phyloP scores from a whole-genome alignment of 805 yeast genomes.

The Saturnispora kantuleensis region DNA sequence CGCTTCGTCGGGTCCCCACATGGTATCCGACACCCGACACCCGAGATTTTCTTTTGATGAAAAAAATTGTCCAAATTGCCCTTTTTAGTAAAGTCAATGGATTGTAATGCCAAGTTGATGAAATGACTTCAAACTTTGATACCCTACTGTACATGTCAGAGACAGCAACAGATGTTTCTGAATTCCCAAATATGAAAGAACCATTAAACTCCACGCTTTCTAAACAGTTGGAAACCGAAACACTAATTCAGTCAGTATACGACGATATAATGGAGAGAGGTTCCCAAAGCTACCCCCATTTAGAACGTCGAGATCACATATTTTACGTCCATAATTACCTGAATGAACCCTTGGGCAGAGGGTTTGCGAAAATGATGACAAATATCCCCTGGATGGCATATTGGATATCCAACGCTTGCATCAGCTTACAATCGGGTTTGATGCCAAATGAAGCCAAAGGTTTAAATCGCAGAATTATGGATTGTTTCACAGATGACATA shows the following conservation, averaged over 20 bases:
- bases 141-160: constrained; percentile 18
- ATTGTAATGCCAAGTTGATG: background rate
- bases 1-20: no score
- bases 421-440: constrained; percentile 24
- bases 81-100: background rate
- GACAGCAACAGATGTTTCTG: background rate
- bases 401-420: constrained; percentile 62
- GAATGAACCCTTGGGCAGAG: constrained; percentile 37
- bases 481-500: constrained; percentile 6
- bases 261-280: constrained; percentile 24
- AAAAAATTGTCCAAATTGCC: no score
- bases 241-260: constrained; percentile 22
- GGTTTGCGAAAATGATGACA: constrained; percentile 59
- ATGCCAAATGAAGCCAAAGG: constrained; percentile 12
- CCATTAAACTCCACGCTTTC: constrained; percentile 27
- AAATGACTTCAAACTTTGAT: constrained; percentile 13
- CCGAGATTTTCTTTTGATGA: no score
- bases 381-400: constrained; percentile 88
- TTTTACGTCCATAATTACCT: constrained; percentile 35
- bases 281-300: constrained; percentile 22
- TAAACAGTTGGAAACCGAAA: constrained; percentile 33
- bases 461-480: constrained; percentile 8
- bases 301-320: constrained; percentile 30
- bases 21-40: no score
- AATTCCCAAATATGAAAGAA: constrained; percentile 12